These are phyloP conservation scores for Leishmania lainsoni DNA, from an alignment of 208 protist species.

Conservation along the genomic window DNA sequence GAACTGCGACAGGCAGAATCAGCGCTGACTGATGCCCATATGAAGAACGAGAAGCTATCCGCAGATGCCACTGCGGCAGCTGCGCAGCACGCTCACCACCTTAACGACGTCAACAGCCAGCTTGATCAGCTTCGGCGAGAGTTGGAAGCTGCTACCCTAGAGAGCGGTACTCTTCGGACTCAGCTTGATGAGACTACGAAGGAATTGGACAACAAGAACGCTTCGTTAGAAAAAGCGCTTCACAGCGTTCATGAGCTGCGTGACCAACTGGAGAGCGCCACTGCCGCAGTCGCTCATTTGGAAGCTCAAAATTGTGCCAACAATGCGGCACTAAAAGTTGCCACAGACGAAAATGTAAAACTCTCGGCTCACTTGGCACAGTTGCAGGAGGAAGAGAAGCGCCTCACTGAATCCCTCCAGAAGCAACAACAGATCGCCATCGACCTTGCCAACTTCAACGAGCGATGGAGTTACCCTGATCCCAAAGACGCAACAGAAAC, in stretches of 20 bases:
- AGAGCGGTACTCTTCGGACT: not conserved
- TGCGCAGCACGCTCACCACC: not conserved
- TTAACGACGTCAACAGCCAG: not conserved
- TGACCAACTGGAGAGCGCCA: not conserved
- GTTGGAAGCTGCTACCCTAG: not conserved
- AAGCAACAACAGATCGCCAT: not conserved
- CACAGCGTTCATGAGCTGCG: not conserved
- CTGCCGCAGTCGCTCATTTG: not conserved
- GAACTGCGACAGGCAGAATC: too few species aligned
- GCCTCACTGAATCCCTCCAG: not conserved
- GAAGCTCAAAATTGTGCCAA: not conserved
- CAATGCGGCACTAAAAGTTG: not conserved
- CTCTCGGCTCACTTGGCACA: not conserved
- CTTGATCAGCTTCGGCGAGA: not conserved
- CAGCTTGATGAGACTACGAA: not conserved
- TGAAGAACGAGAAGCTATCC: not conserved
- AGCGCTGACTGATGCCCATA: too few species aligned
- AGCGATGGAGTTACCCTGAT: conserved; percentile 18
- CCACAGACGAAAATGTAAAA: not conserved
- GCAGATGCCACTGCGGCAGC: not conserved
- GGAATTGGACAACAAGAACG: not conserved
- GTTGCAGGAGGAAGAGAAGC: conserved; percentile 29
- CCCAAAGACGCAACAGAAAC: not conserved
- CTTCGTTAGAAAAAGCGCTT: not conserved
- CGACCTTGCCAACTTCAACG: conserved; percentile 16